Base-by-base conservation (phyloP, 257 asterid species). In the Salvia miltiorrhiza region DNA sequence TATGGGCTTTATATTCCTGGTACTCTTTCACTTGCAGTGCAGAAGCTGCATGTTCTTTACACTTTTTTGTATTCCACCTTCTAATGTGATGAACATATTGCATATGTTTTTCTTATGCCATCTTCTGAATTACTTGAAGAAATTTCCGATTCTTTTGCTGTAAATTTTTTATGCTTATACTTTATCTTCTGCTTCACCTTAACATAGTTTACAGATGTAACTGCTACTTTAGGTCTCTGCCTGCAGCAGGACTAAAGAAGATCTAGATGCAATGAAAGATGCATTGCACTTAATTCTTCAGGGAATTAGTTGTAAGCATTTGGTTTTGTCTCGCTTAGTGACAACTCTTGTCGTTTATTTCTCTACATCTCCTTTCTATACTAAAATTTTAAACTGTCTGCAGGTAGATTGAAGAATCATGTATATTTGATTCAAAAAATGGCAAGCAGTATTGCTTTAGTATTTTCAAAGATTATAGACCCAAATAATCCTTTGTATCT, bases 211-310 rank as follows among this genome's bases (percentile, higher is more conserved):
- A 52, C 77, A 93, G 97, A 91, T 79, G 78, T 89, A 74, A 89
- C 99, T 72, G 95, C 97, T 72, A 97, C 97, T 53, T 78, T 89
- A 76, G 99, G 99, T 71, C 88, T 94, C 77, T 94, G 96, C 85
- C 79, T 94, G 78, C 95, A 91, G 86, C 89, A 87, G 88, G 96
- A 39, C 85, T 63, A 94, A 90, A 85, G 87, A 82, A 77, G 97
- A 91, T 80, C 82, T 94, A 52, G 90, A 89, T 73, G 84, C 87
- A 44, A 83, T 88, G 20, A 91, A 91, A 84, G 91, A 86, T 81
- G 96, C 81, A 50, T 77, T 91, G 81, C 96, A 75, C 58, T 85
- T 85, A 63, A 83, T 94, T 85, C 99, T 94, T 78, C 88, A 86
- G 79, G 97, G 99, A 80, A 79, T 94, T 76, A 91, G 97, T 80